Evolutionary conservation across 257 asterid species (phyloP).

Genomic region (Przewalskia tangutica): DNA sequence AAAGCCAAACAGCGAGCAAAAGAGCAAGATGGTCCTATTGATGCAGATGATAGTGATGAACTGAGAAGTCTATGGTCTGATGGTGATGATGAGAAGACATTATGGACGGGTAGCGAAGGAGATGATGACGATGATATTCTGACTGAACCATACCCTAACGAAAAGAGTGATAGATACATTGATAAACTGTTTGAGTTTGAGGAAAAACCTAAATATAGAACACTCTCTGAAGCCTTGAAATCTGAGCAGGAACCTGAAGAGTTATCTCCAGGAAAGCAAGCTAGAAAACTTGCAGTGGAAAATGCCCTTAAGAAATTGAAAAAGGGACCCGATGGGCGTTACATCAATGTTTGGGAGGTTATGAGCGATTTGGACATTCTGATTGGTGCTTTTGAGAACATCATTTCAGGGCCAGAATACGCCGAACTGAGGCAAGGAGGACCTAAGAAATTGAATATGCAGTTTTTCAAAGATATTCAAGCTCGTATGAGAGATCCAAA

Average conservation of each 20-base stretch:
- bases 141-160: conserved; percentile 59
- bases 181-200: conserved; percentile 75
- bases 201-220: conserved; percentile 61
- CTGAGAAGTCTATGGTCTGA: conserved; percentile 59
- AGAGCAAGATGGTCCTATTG: conserved; percentile 41
- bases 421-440: conserved; percentile 86
- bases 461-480: conserved; percentile 84
- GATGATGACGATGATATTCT: conserved; percentile 73
- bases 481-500: conserved; percentile 91
- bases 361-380: conserved; percentile 87
- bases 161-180: conserved; percentile 60
- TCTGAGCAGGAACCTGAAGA: conserved; percentile 82
- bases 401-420: conserved; percentile 85
- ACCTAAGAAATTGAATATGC: conserved; percentile 68
- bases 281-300: conserved; percentile 72
- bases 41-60: conserved; percentile 89
- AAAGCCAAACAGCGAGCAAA: conserved; percentile 67
- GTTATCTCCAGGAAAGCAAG: conserved; percentile 77
- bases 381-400: conserved; percentile 83
- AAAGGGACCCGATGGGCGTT: conserved; percentile 93
- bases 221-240: conserved; percentile 64
- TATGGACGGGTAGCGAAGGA: conserved; percentile 86
- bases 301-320: conserved; percentile 81
- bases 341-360: conserved; percentile 86
- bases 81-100: conserved; percentile 72